These are phyloP conservation scores for Fraxinus paxiana DNA, from an alignment of 305 asterid species.

Conservation along the genomic window DNA sequence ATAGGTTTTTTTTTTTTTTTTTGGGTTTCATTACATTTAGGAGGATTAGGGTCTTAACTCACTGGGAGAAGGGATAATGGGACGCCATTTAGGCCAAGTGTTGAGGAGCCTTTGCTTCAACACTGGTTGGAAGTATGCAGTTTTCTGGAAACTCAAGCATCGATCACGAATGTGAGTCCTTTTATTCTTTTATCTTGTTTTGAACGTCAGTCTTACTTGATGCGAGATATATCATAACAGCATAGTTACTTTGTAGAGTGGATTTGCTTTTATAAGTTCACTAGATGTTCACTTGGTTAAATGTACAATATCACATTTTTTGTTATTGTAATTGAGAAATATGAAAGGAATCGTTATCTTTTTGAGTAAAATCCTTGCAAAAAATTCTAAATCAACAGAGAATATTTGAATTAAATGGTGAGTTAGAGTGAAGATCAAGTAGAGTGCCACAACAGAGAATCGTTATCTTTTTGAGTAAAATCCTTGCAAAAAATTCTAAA, in stretches of 20 bases:
- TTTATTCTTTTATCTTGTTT: constrained; percentile 15
- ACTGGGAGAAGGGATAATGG: constrained; percentile 56
- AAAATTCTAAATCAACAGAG: background rate
- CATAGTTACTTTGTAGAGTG: background rate
- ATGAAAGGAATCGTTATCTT: constrained; percentile 3
- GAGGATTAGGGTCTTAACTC: constrained; percentile 43
- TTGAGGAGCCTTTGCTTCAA: constrained; percentile 71
- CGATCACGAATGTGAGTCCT: constrained; percentile 72
- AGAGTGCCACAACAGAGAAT: background rate
- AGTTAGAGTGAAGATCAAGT: background rate
- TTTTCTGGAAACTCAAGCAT: constrained; percentile 87
- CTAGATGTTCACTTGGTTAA: constrained; percentile 2
- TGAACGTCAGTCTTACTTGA: constrained; percentile 8
- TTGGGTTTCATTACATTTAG: constrained; percentile 37
- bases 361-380: background rate
- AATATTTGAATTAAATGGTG: background rate
- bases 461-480: background rate
- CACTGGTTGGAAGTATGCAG: constrained; percentile 84
- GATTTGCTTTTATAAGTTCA: constrained; percentile 9
- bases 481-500: background rate
- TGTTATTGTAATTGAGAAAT: background rate
- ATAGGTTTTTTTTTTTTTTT: constrained; percentile 23
- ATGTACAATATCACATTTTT: background rate
- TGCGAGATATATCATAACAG: background rate
- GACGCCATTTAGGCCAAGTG: constrained; percentile 59